Base-by-base conservation (phyloP, 495 filamentous ascomycete genomes). In the Xylaria nigripes region DNA sequence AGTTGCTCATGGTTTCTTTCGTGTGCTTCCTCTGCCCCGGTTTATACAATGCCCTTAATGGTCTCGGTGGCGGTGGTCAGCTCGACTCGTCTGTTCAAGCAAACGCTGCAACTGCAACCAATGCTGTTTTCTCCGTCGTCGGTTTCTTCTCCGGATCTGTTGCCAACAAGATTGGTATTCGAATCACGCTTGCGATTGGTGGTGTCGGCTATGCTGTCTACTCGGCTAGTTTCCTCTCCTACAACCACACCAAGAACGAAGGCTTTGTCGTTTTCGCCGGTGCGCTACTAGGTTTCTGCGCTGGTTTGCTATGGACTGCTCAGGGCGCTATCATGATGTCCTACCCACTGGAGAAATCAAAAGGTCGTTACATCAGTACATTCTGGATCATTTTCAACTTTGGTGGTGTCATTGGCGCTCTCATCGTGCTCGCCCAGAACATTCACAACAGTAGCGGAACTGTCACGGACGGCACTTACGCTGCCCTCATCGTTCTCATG, bases 361-460 rank as follows among this genome's bases (percentile, higher is more conserved):
- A 96, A 73, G 91, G 91, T 38, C 81, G 86, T 41, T 96, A 87
- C 64, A 95, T 95, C 63, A 86, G 86, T 38, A 80, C 83, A 68
- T 96, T 96, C 70, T 96, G 91, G 91, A 81, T 87, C 50, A 95
- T 96, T 61, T 97, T 96, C 77, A 97, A 97, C 68, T 67, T 90
- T 29, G 91, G 92, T 56, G 91, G 83, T 62, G 91, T 95, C 51
- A 89, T 96, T 73, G 92, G 92, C 25, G 83, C 84, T 55, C 75
- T 95, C 72, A 83, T 93, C 48, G 87, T 86, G 15, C 84, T 95
- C 23, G 89, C 81, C 18, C 82, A 90, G 66, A 92, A 91, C 68
- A 78, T 91, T 62, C 73, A 91, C 69, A 70, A 72, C 45, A 77
- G 61, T 4, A 74, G 76, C 51, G 77, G 72, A 40, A 70, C 74